Conservation (phyloP, 2,329 filamentous ascomycete species). For the Xylaria sp. region DNA sequence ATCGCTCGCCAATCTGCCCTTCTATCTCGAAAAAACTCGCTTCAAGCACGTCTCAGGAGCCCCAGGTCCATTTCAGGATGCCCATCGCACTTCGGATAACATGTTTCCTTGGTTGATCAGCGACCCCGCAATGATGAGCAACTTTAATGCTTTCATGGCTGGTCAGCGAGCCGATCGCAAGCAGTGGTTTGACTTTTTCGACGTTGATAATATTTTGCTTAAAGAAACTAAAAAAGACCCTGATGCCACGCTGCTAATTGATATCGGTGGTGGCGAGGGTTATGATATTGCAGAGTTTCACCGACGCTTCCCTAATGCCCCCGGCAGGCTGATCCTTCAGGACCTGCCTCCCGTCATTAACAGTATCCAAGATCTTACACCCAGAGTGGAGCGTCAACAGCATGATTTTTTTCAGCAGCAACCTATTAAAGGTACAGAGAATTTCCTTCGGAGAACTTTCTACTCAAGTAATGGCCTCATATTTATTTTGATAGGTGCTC, state of each 20-base stretch:
- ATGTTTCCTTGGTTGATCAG: slow-evolving; percentile 7
- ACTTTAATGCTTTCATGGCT: slow-evolving; percentile 40
- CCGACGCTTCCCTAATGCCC: slow-evolving; percentile 30
- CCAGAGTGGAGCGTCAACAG: slow-evolving; percentile 32
- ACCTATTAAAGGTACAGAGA: slow-evolving; percentile 30
- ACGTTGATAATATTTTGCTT: slow-evolving; percentile 33
- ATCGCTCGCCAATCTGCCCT: too few species aligned
- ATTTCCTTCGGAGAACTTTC: too few species aligned
- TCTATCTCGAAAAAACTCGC: too few species aligned
- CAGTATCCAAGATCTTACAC: slow-evolving; percentile 42
- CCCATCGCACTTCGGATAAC: not conserved
- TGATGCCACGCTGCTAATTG: slow-evolving; percentile 38
- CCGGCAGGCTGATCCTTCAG: slow-evolving; percentile 42
- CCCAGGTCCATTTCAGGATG: too few species aligned
- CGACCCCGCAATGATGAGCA: slow-evolving; percentile 9
- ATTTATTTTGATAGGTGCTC: slow-evolving; percentile 36
- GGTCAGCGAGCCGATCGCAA: slow-evolving; percentile 37
- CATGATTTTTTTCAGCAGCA: slow-evolving; percentile 34
- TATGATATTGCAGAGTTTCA: slow-evolving; percentile 42
- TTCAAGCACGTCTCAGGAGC: too few species aligned
- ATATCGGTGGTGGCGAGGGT: slow-evolving; percentile 43
- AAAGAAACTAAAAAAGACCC: slow-evolving; percentile 25
- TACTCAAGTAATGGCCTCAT: not conserved
- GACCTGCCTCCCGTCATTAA: slow-evolving; percentile 39
- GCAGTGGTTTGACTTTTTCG: slow-evolving; percentile 39